Evolutionary conservation across 305 asterid genomes (phyloP), one percentile per base, ranked within the genome.

Genomic region (Solanum hybrid): DNA sequence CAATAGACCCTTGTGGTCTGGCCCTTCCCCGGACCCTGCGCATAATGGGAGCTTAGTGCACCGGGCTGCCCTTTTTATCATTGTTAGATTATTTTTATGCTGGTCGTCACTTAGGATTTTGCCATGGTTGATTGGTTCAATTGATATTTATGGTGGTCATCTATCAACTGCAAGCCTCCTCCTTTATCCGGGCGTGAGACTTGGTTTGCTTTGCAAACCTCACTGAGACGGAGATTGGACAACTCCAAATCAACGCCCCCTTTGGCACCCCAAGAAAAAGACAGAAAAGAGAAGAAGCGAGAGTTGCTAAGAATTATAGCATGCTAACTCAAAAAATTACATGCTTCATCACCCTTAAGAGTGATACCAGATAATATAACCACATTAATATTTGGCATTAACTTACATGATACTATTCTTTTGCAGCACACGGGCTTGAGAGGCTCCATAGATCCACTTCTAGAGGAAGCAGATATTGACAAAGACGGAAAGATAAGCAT

Each of bases 381-480:
- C 37, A 24, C 57, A 2, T 73, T 87, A 32, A 36, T 37, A 38
- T 27, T 36, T 45, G 70, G 13, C 41, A 73, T 15, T 38, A 33
- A 87, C 82, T 87, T 26, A 73, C 20, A 15, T 27, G 36, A 51
- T 31, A 8, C 13, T 57, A 1, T 77, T 78, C n/a, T 89, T 37
- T 57, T 86, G 89, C 96, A 96, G 98, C 96, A 95, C 89, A 93
- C 98, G 1, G 93, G 98, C 11, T 92, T 96, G 76, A 94, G 92
- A 93, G 96, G 96, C 27, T 96, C 98, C 4, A 91, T 95, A 79
- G 96, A 95, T 76, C 98, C 98, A 10, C 95, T 96, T 61, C 93
- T 96, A 7, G 97, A 96, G 90, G 98, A 96, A 92, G 98, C 98
- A 29, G 98, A 96, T 90, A 93, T 96, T 7, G 98, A 96, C 94